Base-by-base conservation (phyloP, 2,329 filamentous ascomycete species). In the Trichocomaceae sp. region DNA sequence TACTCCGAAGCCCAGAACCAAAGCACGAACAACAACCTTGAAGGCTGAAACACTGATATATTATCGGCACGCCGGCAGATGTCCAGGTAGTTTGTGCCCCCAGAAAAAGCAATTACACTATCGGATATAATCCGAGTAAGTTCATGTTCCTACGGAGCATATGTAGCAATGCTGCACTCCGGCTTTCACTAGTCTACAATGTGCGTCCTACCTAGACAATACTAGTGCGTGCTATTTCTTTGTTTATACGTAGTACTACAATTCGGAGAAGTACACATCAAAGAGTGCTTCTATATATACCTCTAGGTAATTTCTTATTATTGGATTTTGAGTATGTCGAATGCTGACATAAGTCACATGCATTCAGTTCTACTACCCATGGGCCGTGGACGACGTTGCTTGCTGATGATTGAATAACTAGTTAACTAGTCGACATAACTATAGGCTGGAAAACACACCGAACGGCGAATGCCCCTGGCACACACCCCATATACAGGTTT, bases 101-200 rank as follows among this genome's bases (percentile, higher is more conserved):
- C 39, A 22, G 39, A 42, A 42, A n/a, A 42, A 42, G 39, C 39
- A 42, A 42, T 20, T 20, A 22, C 39, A 7, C 39, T 42, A 42
- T 37, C 50, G 50, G 50, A 46, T 52, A 45, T 26, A 9, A 52
- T 52, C 50, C 50, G 50, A 37, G 15, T 2, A 37, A 23, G 29
- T 51, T n/a, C 41, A 29, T 51, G 15, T 45, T 45, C 1, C 23
- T 12, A 13, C 10, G 12, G 39, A 17, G n/a, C n/a, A n/a, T n/a
- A n/a, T n/a, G n/a, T n/a, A n/a, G n/a, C n/a, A 33, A 35, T 41
- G 20, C 48, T 52, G 41, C 41, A 52, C 41, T 46, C 50, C 50
- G 50, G 46, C n/a, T 7, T 12, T 39, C 35, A 39, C 10, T n/a
- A n/a, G n/a, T n/a, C n/a, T n/a, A n/a, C n/a, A n/a, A n/a, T 33